Evolutionary conservation across 495 filamentous ascomycete species (phyloP).

Genomic region (Copromyces sp.): DNA sequence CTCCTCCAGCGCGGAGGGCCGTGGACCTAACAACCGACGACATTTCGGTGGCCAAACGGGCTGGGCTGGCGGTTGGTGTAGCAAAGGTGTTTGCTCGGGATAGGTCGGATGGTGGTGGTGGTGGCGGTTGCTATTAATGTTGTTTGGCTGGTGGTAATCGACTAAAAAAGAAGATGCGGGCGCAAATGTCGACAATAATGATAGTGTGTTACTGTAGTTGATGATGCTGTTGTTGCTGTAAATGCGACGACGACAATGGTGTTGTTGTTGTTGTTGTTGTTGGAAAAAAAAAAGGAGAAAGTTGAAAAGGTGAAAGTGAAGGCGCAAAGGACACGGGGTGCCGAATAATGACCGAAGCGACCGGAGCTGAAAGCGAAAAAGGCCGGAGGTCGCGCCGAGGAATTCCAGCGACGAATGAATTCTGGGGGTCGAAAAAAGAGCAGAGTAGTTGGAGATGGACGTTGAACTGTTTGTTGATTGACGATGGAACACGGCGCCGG

Average conservation of each 20-base stretch:
- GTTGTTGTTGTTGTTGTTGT: not conserved
- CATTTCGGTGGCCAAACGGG: conserved; percentile 15
- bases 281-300: not conserved
- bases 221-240: not conserved
- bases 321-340: not conserved
- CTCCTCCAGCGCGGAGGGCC: conserved; percentile 42
- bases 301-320: not conserved
- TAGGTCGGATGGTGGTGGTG: not conserved
- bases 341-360: conserved; percentile 1
- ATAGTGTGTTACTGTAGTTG: not conserved
- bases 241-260: not conserved
- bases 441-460: not conserved
- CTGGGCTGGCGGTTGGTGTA: not conserved
- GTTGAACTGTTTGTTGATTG: not conserved
- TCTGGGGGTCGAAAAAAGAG: not conserved
- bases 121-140: not conserved
- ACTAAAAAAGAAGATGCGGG: not conserved
- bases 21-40: conserved; percentile 38
- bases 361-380: conserved; percentile 9
- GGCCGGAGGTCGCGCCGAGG: conserved; percentile 12
- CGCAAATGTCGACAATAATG: not conserved
- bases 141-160: not conserved
- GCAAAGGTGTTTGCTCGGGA: not conserved
- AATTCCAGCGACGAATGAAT: not conserved
- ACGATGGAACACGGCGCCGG: not conserved